phyloP scores from a whole-genome alignment of 2,329 filamentous ascomycete species.

The Ceratocystis variospora region DNA sequence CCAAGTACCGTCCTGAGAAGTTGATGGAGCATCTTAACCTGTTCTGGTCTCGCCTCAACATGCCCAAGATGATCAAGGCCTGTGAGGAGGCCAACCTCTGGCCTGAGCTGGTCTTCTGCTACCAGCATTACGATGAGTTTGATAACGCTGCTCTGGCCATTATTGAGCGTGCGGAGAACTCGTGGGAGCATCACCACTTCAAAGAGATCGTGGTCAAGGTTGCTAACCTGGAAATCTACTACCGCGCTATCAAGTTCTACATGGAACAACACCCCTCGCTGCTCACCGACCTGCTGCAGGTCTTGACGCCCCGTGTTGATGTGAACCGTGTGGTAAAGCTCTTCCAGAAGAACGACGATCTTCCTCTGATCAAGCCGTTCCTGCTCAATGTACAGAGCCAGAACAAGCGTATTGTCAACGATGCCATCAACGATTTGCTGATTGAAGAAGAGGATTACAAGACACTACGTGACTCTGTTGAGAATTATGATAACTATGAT shows the following conservation, averaged over 20 bases:
- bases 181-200: constrained; percentile 99
- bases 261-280: constrained; percentile 92
- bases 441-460: constrained; percentile 99
- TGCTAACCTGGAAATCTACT: constrained; percentile 97
- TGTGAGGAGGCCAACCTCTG: constrained; percentile 91
- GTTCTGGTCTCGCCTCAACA: constrained; percentile 96
- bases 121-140: constrained; percentile 96
- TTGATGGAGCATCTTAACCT: constrained; percentile 98
- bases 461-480: constrained; percentile 89
- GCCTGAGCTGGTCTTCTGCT: constrained; percentile 96
- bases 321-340: constrained; percentile 98
- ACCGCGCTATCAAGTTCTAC: constrained; percentile 92
- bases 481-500: constrained; percentile 99
- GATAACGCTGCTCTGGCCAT: constrained; percentile 95
- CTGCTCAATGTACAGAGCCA: constrained; percentile 87
- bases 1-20: constrained; percentile 87
- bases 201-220: constrained; percentile 98
- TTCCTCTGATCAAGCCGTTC: constrained; percentile 98
- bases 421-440: constrained; percentile 91
- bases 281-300: constrained; percentile 87
- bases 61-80: constrained; percentile 88
- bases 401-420: constrained; percentile 97
- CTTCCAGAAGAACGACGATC: constrained; percentile 97
- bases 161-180: constrained; percentile 94
- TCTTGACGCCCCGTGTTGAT: constrained; percentile 82